Evolutionary conservation across 2,329 filamentous ascomycete species (phyloP), one percentile per base, ranked within the genome.

Genomic region (Cladophialophora yegresii): DNA sequence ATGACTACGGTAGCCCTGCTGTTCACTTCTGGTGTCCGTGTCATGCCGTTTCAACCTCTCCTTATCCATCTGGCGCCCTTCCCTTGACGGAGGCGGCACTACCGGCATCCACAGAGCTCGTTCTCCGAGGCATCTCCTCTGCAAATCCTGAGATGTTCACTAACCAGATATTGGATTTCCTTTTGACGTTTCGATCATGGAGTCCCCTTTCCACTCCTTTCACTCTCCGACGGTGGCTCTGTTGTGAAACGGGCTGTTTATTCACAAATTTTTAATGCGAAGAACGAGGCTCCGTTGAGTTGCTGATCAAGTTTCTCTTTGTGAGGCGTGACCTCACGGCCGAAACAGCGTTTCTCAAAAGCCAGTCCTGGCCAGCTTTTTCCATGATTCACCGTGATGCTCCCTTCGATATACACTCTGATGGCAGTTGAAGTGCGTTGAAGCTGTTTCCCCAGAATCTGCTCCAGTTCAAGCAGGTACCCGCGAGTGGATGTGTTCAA

Each of bases 121-220:
- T 51, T 58, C 2, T 13, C 26, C 54, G 59, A 53, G 54, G 45
- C 22, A 51, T 26, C 60, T 26, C 55, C 43, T 47, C 62, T 49
- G n/a, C 49, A 43, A 8, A 40, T 43, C 23, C 26, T 26, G 49
- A 50, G 16, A 43, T 58, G 62, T 64, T 64, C 62, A 64, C 58
- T 64, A 64, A 64, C 58, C 57, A 64, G 45, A 54, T 53, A 55
- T 49, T 45, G 3, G 20, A 20, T n/a, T 20, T 20, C 8, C 26
- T 33, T 22, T 8, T 26, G 45, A 26, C 9, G 28, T 33, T 9
- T 12, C 51, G 7, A 28, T 20, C n/a, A 30, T 33, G 51, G 51
- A 8, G 16, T n/a, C 28, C 51, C 33, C 8, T 20, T 30, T 54
- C 28, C 23, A 32, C 2, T 54, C 8, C 8, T 28, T 33, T 54